phyloP scores from a whole-genome alignment of 106 monocot genomes.

The Platanthera zijinensis region DNA sequence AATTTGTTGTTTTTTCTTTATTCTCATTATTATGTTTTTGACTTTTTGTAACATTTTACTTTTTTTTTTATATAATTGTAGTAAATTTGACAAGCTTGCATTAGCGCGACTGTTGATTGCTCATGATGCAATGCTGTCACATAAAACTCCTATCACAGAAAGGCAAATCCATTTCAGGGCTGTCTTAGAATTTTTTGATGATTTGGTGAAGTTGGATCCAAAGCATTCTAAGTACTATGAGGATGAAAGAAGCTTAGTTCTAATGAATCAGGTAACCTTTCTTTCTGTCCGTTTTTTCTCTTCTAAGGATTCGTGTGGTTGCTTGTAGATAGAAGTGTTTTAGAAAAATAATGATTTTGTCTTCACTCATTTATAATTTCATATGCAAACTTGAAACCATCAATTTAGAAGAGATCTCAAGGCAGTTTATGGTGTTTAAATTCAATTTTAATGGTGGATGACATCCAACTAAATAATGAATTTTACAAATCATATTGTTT shows the following conservation, averaged over 20 bases:
- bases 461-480: too few relatives aligned
- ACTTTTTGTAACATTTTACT: background rate
- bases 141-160: constrained; percentile 7
- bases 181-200: constrained; percentile 49
- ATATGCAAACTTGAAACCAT: too few relatives aligned
- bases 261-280: constrained; percentile 64
- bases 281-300: too few relatives aligned
- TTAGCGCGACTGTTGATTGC: constrained; percentile 60
- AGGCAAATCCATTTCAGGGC: constrained; percentile 33
- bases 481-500: too few relatives aligned
- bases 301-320: too few relatives aligned
- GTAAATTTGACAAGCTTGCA: constrained; percentile 83
- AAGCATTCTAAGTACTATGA: constrained; percentile 71
- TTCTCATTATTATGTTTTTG: constrained; percentile 1
- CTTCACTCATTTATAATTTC: too few relatives aligned
- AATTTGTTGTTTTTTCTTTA: background rate
- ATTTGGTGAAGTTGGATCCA: constrained; percentile 69
- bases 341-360: too few relatives aligned
- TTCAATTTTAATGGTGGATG: too few relatives aligned
- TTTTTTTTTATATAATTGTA: constrained; percentile 18
- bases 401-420: too few relatives aligned
- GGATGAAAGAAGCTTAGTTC: constrained; percentile 65
- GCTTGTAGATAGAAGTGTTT: too few relatives aligned
- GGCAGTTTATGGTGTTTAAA: too few relatives aligned
- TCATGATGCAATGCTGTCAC: constrained; percentile 30